phyloP scores from a whole-genome alignment of 2,329 filamentous ascomycete species.

The Triangularia setosa region DNA sequence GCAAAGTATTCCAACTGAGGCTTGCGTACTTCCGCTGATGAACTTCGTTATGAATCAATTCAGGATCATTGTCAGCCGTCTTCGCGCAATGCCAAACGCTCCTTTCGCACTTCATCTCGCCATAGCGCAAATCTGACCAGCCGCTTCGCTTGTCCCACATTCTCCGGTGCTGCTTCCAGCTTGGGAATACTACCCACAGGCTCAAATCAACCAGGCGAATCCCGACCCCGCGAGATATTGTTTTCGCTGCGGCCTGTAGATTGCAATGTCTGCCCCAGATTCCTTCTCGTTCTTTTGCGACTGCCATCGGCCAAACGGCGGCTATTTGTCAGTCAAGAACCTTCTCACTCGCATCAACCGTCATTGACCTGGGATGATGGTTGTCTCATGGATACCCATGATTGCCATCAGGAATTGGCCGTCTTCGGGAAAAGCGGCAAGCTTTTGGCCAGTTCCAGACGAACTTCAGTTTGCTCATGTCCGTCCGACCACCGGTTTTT shows the following conservation, averaged over 20 bases:
- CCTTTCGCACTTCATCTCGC: conserved; percentile 8
- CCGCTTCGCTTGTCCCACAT: conserved; percentile 24
- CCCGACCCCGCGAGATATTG: conserved; percentile 20
- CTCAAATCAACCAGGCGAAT: conserved; percentile 25
- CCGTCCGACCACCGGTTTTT: conserved; percentile 5
- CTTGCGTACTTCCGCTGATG: too few species aligned
- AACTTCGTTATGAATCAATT: background rate
- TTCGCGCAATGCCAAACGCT: conserved; percentile 6
- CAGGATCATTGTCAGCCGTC: background rate
- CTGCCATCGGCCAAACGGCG: conserved; percentile 3
- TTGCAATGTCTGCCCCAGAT: conserved; percentile 14
- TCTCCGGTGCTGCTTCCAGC: conserved; percentile 14
- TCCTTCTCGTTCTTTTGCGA: background rate
- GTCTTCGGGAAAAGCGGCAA: background rate
- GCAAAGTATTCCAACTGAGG: too few species aligned
- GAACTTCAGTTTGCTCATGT: background rate
- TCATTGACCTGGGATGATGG: background rate
- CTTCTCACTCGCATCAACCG: background rate
- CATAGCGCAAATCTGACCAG: conserved; percentile 7
- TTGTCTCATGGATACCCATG: background rate
- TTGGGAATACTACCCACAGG: conserved; percentile 16
- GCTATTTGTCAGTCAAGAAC: background rate
- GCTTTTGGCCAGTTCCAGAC: background rate
- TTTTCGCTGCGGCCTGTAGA: conserved; percentile 17
- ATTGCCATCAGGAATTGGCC: background rate